Percentiles rank a stretch among this genome's conserved stretches.
phyloP scores from a whole-genome alignment of 148 eudicot species.

The Nepenthes gracilis region DNA sequence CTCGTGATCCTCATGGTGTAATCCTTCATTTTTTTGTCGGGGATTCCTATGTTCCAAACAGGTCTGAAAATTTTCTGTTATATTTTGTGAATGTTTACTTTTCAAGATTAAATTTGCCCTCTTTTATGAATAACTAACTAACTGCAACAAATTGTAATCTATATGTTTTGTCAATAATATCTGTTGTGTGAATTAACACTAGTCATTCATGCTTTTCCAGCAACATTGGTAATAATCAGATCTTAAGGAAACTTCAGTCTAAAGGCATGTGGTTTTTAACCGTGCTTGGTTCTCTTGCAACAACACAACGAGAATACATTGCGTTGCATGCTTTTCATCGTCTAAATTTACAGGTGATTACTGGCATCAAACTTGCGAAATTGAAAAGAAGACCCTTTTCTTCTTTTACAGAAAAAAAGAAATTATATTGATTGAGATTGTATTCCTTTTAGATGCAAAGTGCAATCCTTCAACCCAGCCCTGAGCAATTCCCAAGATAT shows the following conservation, averaged over 20 bases:
- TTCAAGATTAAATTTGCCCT: neutral
- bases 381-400: neutral
- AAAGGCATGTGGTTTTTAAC: slow-evolving; percentile 80
- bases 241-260: slow-evolving; percentile 66
- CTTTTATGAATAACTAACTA: neutral
- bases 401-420: no score
- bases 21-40: slow-evolving; percentile 94
- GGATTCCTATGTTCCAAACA: slow-evolving; percentile 76
- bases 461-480: slow-evolving; percentile 89
- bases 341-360: slow-evolving; percentile 75
- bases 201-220: slow-evolving; percentile 14
- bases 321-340: slow-evolving; percentile 97
- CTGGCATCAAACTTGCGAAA: neutral
- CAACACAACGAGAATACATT: slow-evolving; percentile 88
- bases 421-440: neutral
- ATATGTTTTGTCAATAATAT: neutral
- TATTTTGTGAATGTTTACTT: slow-evolving; percentile 4
- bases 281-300: slow-evolving; percentile 87
- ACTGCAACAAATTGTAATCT: no score
- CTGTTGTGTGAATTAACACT: neutral
- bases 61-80: slow-evolving; percentile 24
- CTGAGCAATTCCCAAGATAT: slow-evolving; percentile 88
- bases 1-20: slow-evolving; percentile 85
- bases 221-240: slow-evolving; percentile 59
- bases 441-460: slow-evolving; percentile 68